A percentile compares a stretch with the other conserved stretches of the same genome.
These are phyloP conservation scores for Xylaria arbuscula DNA, from an alignment of 2,329 filamentous ascomycete species.

Conservation along the genomic window DNA sequence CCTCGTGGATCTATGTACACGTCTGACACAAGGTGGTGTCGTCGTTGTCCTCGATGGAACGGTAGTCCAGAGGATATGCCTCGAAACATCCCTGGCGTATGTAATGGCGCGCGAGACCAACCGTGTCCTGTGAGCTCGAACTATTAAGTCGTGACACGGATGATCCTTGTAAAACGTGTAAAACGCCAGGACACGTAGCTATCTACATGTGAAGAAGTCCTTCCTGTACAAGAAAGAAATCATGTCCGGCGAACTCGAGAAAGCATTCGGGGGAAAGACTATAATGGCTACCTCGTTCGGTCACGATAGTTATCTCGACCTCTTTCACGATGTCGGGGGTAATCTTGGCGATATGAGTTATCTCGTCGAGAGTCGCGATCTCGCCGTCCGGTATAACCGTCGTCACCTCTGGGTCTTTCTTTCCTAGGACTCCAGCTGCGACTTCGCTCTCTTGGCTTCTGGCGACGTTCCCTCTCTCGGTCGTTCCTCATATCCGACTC, in stretches of 20 bases:
- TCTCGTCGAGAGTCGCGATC: constrained; percentile 42
- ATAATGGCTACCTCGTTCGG: constrained; percentile 41
- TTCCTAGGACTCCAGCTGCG: constrained; percentile 50
- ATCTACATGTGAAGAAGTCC: constrained; percentile 1
- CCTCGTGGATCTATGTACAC: neutral
- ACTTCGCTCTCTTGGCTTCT: constrained; percentile 38
- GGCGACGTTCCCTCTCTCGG: constrained; percentile 44
- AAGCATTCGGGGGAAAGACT: neutral
- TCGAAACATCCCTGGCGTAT: neutral
- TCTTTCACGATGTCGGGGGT: constrained; percentile 39
- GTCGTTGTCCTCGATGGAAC: constrained; percentile 6
- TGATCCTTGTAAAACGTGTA: constrained; percentile 17
- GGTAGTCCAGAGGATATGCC: constrained; percentile 1
- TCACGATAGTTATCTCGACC: constrained; percentile 38
- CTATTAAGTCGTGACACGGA: constrained; percentile 11
- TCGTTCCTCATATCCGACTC: constrained; percentile 27
- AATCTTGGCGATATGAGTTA: constrained; percentile 42
- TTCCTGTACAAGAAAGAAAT: neutral
- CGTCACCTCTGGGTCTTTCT: constrained; percentile 37
- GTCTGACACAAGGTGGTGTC: constrained; percentile 6
- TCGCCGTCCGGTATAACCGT: constrained; percentile 38
- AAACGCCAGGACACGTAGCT: neutral
- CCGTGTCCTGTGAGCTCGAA: neutral
- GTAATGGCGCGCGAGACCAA: constrained; percentile 12
- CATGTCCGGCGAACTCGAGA: neutral